Evolutionary conservation across 1,284 basidiomycete species (phyloP), one percentile per base, ranked within the genome.

Genomic region (Amylostereum areolatum): DNA sequence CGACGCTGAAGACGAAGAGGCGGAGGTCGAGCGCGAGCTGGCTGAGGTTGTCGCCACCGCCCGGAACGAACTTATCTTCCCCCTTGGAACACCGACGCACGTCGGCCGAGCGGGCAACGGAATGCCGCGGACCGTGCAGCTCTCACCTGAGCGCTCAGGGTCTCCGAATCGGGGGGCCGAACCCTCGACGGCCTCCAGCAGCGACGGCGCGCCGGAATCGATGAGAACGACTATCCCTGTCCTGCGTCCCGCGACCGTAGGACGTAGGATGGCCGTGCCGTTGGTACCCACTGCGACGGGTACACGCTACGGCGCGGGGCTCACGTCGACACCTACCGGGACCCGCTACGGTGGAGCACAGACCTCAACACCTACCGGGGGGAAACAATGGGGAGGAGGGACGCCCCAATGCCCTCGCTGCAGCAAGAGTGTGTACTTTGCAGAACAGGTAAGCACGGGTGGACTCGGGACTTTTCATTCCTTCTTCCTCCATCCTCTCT

Each of bases 381-480:
- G 54, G 31, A 64, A 62, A 51, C 59, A 62, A 50, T 74, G 72
- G 69, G 72, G 66, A n/a, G 65, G 66, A 2, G 63, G 70, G 30
- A 80, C 73, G 24, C 78, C 82, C 24, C 62, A 61, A 37, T 84
- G 81, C 57, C 73, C 76, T n/a, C 69, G 70, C 47, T 84, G 81
- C 55, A 68, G 68, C 12, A 76, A 81, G 67, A 73, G 71, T 47
- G 82, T 84, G 32, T 83, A 77, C 62, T 82, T 80, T 55, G 81
- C 82, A 29, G 82, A 84, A 63, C 81, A 82, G 67, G 78, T 77
- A 35, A 31, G 44, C 46, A 3, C 11, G 24, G 8, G 4, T 30
- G 25, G 9, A 10, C 39, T 24, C 33, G 33, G 6, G 25, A 5
- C 32, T 25, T 29, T 9, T 31, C 24, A 8, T 37, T 24, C 25